Evolutionary conservation across 768 basidiomycete genomes (phyloP).

Genomic region (Nevesoporus exiguus): DNA sequence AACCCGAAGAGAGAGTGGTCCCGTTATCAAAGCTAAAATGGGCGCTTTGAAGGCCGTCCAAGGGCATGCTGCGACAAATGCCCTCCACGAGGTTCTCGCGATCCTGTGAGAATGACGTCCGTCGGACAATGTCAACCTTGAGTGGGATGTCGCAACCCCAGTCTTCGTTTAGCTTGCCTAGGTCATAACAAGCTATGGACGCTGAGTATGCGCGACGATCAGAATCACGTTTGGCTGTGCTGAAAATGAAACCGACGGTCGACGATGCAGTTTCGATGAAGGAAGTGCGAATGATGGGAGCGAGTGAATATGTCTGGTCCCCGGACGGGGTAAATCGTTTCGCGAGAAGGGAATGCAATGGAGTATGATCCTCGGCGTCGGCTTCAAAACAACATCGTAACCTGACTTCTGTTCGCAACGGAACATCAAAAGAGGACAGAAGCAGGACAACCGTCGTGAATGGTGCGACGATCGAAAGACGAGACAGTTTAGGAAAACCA

Average conservation of each 20-base stretch:
- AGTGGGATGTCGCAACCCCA: slow-evolving; percentile 21
- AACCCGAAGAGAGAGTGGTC: slow-evolving; percentile 4
- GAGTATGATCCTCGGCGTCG: not conserved
- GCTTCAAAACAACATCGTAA: slow-evolving; percentile 15
- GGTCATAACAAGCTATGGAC: slow-evolving; percentile 5
- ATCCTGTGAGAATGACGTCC: slow-evolving; percentile 6
- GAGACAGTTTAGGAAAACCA: slow-evolving; percentile 10
- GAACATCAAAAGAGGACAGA: slow-evolving; percentile 10
- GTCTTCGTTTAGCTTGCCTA: slow-evolving; percentile 9
- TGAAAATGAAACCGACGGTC: slow-evolving; percentile 18
- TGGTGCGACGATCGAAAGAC: slow-evolving; percentile 18
- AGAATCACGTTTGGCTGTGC: slow-evolving; percentile 9
- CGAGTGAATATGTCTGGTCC: not conserved
- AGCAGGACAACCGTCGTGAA: slow-evolving; percentile 16
- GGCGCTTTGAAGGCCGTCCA: slow-evolving; percentile 9
- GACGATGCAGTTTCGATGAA: slow-evolving; percentile 9
- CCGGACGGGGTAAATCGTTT: slow-evolving; percentile 11
- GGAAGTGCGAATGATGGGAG: slow-evolving; percentile 12
- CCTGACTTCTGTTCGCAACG: slow-evolving; percentile 14
- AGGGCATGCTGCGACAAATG: slow-evolving; percentile 13
- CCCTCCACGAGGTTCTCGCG: slow-evolving; percentile 10
- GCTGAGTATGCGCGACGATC: slow-evolving; percentile 7
- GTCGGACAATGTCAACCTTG: slow-evolving; percentile 11
- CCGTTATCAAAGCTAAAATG: slow-evolving; percentile 10
- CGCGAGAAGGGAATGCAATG: slow-evolving; percentile 14